Evolutionary conservation across 2,329 filamentous ascomycete species (phyloP).

Genomic region (Monilinia aucupariae): DNA sequence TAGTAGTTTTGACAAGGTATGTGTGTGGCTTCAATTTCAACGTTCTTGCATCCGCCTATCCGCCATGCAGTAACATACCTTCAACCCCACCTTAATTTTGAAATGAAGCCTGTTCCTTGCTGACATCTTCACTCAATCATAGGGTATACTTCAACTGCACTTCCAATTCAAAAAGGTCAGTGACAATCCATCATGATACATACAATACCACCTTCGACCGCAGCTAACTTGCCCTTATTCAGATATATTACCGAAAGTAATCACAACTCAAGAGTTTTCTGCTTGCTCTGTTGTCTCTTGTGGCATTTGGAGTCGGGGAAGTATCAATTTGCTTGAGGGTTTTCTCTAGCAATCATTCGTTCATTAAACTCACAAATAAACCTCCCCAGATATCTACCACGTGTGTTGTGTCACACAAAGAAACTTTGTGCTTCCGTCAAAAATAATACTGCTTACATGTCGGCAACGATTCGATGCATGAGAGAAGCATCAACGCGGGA

Average conservation of each 20-base stretch:
- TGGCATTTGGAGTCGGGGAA: slow-evolving; percentile 8
- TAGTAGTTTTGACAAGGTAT: slow-evolving; percentile 95
- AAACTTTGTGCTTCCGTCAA: slow-evolving; percentile 20
- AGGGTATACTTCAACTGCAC: slow-evolving; percentile 93
- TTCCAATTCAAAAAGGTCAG: slow-evolving; percentile 97
- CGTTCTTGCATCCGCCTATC: neutral
- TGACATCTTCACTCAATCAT: slow-evolving; percentile 32
- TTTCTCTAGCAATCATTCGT: slow-evolving; percentile 20
- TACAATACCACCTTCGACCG: slow-evolving; percentile 4
- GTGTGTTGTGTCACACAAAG: slow-evolving; percentile 23
- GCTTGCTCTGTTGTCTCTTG: slow-evolving; percentile 10
- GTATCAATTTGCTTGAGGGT: slow-evolving; percentile 24
- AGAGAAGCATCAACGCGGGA: slow-evolving; percentile 3
- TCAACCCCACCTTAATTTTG: neutral
- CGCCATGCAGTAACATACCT: slow-evolving; percentile 9
- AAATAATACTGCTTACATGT: slow-evolving; percentile 17
- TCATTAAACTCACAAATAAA: slow-evolving; percentile 24
- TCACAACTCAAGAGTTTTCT: slow-evolving; percentile 9
- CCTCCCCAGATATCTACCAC: slow-evolving; percentile 24
- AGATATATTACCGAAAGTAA: slow-evolving; percentile 53
- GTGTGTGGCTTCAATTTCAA: slow-evolving; percentile 28
- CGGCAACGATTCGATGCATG: slow-evolving; percentile 19
- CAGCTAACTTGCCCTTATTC: slow-evolving; percentile 27
- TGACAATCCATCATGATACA: slow-evolving; percentile 19
- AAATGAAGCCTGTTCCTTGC: slow-evolving; percentile 19